Conservation (phyloP, 1,284 basidiomycete species). For the Peniophora sp. region DNA sequence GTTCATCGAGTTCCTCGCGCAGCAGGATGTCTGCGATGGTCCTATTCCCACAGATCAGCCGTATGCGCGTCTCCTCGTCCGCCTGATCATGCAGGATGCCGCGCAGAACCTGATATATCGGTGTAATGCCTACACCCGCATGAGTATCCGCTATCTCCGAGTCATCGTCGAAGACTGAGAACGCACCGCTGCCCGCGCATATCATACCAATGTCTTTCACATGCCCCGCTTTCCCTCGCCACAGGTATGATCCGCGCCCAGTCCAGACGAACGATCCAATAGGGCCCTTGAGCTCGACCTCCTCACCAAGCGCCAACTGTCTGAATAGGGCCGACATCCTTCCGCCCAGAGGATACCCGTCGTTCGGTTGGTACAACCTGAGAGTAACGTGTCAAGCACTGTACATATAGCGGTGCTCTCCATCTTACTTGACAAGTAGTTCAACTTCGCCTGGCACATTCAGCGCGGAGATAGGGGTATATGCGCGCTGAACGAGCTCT, state of each 20-base stretch:
- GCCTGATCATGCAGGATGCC: conserved; percentile 36
- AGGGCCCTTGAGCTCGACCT: conserved; percentile 58
- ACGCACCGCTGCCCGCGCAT: conserved; percentile 47
- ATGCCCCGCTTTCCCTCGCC: conserved; percentile 29
- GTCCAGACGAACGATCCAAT: conserved; percentile 53
- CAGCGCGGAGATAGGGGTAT: conserved; percentile 50
- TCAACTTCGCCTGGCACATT: conserved; percentile 43
- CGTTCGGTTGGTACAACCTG: conserved; percentile 38
- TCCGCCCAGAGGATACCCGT: conserved; percentile 37
- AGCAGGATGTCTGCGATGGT: conserved; percentile 47
- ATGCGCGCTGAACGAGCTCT: conserved; percentile 48
- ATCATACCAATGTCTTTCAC: conserved; percentile 48
- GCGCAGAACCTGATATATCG: conserved; percentile 48
- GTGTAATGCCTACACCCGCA: conserved; percentile 42
- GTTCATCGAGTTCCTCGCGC: conserved; percentile 39
- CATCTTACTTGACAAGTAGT: conserved; percentile 23
- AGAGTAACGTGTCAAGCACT: conserved; percentile 18
- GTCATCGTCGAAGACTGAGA: background rate
- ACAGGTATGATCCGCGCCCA: conserved; percentile 31
- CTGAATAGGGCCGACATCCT: conserved; percentile 51
- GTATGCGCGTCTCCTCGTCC: conserved; percentile 34
- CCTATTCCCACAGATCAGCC: conserved; percentile 46
- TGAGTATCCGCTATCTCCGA: background rate
- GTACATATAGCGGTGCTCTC: background rate
- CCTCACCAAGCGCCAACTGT: conserved; percentile 40